Conservation (phyloP, 1,284 basidiomycete genomes). For the Chalciporus sp. region DNA sequence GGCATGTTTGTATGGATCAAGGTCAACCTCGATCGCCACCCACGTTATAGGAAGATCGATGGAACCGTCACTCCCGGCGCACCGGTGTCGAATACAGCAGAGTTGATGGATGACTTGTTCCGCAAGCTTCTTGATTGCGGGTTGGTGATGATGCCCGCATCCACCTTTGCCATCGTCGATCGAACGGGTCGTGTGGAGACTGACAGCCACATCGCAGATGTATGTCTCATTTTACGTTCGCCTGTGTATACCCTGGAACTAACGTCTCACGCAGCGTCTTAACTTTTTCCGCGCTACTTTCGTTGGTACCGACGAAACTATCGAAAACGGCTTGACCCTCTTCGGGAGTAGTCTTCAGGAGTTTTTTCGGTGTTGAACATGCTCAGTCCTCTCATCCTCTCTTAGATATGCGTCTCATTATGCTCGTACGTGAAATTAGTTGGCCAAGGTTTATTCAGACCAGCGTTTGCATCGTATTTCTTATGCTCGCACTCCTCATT, state of each 20-base stretch:
- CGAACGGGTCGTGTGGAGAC: slow-evolving; percentile 19
- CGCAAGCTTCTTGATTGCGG: slow-evolving; percentile 32
- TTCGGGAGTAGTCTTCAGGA: slow-evolving; percentile 30
- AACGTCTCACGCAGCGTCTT: slow-evolving; percentile 23
- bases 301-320: slow-evolving; percentile 36
- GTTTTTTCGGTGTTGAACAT: slow-evolving; percentile 27
- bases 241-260: background rate
- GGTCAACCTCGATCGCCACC: slow-evolving; percentile 33
- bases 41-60: slow-evolving; percentile 27
- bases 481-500: slow-evolving; percentile 1
- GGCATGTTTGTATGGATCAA: slow-evolving; percentile 42
- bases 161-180: slow-evolving; percentile 35
- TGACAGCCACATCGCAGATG: slow-evolving; percentile 29
- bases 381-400: background rate
- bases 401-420: too few species aligned
- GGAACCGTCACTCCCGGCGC: slow-evolving; percentile 14
- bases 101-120: slow-evolving; percentile 38
- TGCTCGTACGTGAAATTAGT: background rate
- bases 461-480: background rate
- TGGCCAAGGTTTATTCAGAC: background rate
- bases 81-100: slow-evolving; percentile 33
- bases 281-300: slow-evolving; percentile 36
- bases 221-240: slow-evolving; percentile 11
- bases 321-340: slow-evolving; percentile 30
- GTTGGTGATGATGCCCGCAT: slow-evolving; percentile 38